A percentile compares a stretch with the other conserved stretches of the same genome.
These are phyloP conservation scores for Fusarium ambrosium DNA, from an alignment of 2,329 filamentous ascomycete species.

Conservation along the genomic window DNA sequence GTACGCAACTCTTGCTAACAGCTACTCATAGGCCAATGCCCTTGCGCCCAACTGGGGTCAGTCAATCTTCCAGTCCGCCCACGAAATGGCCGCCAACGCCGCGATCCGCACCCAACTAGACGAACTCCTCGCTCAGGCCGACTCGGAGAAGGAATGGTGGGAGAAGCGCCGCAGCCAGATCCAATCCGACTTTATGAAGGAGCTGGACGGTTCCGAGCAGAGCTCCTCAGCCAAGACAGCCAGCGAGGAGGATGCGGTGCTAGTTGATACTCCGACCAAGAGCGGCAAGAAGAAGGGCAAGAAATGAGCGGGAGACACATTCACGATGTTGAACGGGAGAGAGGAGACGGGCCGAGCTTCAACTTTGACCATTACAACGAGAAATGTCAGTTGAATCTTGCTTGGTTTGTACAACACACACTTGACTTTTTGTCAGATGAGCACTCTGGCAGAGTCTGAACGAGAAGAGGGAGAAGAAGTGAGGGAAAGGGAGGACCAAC, in stretches of 20 bases:
- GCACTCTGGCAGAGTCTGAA: slow-evolving; percentile 1
- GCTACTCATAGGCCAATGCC: slow-evolving; percentile 80
- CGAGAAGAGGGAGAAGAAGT: not conserved
- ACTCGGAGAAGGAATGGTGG: slow-evolving; percentile 91
- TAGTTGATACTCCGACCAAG: slow-evolving; percentile 76
- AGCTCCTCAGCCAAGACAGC: slow-evolving; percentile 55
- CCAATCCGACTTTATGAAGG: slow-evolving; percentile 84
- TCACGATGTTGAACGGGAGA: not conserved
- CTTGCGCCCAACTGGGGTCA: slow-evolving; percentile 91
- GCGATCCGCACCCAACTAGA: slow-evolving; percentile 80
- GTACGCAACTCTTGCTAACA: slow-evolving; percentile 10
- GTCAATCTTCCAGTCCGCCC: slow-evolving; percentile 95
- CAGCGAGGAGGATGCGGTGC: slow-evolving; percentile 68
- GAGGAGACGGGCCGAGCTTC: not conserved
- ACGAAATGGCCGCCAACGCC: slow-evolving; percentile 92
- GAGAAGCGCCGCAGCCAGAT: slow-evolving; percentile 83
- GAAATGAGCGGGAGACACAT: slow-evolving; percentile 41
- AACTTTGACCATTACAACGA: slow-evolving; percentile 10
- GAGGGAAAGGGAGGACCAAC: not conserved
- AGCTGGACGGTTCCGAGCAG: slow-evolving; percentile 77
- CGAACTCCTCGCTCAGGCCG: slow-evolving; percentile 78
- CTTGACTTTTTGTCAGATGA: slow-evolving; percentile 11
- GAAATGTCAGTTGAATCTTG: not conserved
- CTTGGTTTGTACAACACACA: slow-evolving; percentile 26
- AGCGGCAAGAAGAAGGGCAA: slow-evolving; percentile 72